Evolutionary conservation across 441 rosid species (phyloP).

Genomic region (Gossypium gossypioides): DNA sequence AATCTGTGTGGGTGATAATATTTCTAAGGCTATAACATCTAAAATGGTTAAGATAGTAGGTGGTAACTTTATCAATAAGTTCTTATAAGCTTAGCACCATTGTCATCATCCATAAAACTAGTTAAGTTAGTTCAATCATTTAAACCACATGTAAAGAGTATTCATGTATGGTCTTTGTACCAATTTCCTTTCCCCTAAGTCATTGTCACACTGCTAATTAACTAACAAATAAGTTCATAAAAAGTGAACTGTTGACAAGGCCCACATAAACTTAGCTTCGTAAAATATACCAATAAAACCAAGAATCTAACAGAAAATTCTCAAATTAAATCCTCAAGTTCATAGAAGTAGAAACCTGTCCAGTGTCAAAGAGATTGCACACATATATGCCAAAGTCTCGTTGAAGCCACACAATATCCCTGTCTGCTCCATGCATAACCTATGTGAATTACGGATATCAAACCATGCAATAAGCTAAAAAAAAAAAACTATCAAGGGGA

Average conservation of each 20-base stretch:
- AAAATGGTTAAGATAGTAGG: background rate
- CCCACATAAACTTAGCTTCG: background rate
- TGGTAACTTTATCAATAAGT: background rate
- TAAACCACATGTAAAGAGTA: background rate
- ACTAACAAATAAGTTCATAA: background rate
- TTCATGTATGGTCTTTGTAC: background rate
- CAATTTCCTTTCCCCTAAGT: background rate
- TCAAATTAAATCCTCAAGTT: conserved; percentile 3
- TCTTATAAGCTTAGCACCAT: background rate
- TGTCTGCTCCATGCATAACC: conserved; percentile 99
- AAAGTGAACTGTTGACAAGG: background rate
- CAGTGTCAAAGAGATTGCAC: conserved; percentile 95
- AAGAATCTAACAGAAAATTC: conserved; percentile 14
- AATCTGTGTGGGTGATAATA: background rate
- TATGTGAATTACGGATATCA: conserved; percentile 31
- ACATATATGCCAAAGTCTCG: conserved; percentile 87
- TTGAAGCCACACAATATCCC: conserved; percentile 90
- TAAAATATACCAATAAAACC: background rate
- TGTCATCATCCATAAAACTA: background rate
- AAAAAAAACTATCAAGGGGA: conserved; percentile 1
- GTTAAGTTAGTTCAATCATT: background rate
- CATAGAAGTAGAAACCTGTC: conserved; percentile 52
- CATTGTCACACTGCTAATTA: background rate
- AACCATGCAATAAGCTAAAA: conserved; percentile 6
- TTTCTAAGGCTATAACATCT: background rate